Percentiles rank a stretch among this genome's conserved stretches.
Conservation (phyloP, 352 stramenopile species). For the Globisporangium irregulare region DNA sequence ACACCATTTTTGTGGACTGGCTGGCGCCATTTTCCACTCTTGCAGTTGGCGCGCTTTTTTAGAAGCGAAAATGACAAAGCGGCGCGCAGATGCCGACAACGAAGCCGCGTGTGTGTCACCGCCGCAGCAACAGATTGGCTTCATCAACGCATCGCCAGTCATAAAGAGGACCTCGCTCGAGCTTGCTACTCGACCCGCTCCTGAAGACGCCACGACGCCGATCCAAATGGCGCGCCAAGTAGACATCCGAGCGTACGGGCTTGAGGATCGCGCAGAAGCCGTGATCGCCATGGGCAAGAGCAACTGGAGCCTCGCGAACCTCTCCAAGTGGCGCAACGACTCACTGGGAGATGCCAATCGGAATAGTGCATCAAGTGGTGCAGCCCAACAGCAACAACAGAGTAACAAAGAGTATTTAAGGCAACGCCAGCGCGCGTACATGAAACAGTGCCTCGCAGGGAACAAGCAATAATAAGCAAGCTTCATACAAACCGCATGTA, state of each 20-base stretch:
- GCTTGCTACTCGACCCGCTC: not conserved
- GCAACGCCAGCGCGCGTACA: constrained; percentile 70
- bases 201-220: not conserved
- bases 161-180: not conserved
- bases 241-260: constrained; percentile 63
- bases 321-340: constrained; percentile 68
- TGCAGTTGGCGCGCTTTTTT: constrained; percentile 11
- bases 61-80: constrained; percentile 12
- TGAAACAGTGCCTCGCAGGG: constrained; percentile 34
- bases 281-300: constrained; percentile 49
- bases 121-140: not conserved
- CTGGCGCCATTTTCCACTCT: not conserved
- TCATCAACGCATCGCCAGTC: not conserved
- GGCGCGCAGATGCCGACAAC: not conserved
- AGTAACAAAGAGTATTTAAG: constrained; percentile 47
- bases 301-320: constrained; percentile 55
- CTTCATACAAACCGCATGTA: not conserved
- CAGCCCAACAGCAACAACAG: not conserved
- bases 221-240: constrained; percentile 25
- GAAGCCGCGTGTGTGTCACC: not conserved
- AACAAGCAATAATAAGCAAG: not conserved
- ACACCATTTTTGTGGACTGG: not conserved
- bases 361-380: constrained; percentile 7
- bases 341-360: constrained; percentile 7
- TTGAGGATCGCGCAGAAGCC: constrained; percentile 75